Evolutionary conservation across 495 filamentous ascomycete genomes (phyloP).

Genomic region (Aspergillus asperescens): DNA sequence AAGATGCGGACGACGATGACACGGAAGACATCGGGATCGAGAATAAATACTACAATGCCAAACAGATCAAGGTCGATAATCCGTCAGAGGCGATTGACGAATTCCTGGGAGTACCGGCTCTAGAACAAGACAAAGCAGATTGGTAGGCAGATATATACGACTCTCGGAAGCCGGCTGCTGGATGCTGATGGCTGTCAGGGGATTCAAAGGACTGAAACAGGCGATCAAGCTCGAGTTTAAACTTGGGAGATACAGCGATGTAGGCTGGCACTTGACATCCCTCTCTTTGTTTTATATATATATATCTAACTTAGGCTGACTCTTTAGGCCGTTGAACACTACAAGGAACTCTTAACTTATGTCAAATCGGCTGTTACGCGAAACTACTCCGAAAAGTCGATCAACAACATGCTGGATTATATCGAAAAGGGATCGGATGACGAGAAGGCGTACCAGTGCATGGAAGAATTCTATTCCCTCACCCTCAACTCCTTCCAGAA

Average conservation of each 20-base stretch:
- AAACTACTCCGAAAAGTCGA: conserved; percentile 98
- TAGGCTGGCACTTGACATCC: conserved; percentile 30
- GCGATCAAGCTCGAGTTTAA: conserved; percentile 97
- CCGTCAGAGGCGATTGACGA: conserved; percentile 87
- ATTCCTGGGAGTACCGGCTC: conserved; percentile 76
- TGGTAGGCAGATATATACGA: conserved; percentile 56
- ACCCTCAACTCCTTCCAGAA: conserved; percentile 92
- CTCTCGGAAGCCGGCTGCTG: background rate
- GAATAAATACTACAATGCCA: conserved; percentile 99
- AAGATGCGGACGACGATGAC: conserved; percentile 85
- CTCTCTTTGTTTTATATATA: background rate
- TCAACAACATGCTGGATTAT: conserved; percentile 98
- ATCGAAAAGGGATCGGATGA: conserved; percentile 91
- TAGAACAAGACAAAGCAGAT: conserved; percentile 89
- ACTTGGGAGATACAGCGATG: conserved; percentile 76
- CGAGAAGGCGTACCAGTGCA: conserved; percentile 70
- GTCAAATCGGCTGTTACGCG: conserved; percentile 95
- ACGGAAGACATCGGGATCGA: conserved; percentile 88
- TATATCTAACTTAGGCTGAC: conserved; percentile 8
- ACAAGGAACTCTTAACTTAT: conserved; percentile 90
- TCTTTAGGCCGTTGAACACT: conserved; percentile 84
- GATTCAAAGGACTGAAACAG: conserved; percentile 96
- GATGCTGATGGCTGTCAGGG: conserved; percentile 47
- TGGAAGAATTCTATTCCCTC: conserved; percentile 93
- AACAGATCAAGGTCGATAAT: conserved; percentile 84